Conservation (phyloP, 495 filamentous ascomycete species). For the Penicillium crystallinum region DNA sequence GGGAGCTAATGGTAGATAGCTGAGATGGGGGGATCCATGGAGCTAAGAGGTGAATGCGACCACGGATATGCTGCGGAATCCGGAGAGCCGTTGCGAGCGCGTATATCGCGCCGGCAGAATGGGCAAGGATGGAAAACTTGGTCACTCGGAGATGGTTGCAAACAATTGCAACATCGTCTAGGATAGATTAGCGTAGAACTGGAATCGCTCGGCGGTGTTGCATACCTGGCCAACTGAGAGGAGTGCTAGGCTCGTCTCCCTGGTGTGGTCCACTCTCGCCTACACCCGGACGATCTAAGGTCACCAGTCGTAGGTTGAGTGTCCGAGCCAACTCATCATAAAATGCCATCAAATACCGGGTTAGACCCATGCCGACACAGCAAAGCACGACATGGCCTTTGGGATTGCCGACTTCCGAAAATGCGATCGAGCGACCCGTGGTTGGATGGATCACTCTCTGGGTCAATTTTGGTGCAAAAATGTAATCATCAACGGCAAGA, state of each 20-base stretch:
- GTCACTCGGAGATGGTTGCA: conserved; percentile 89
- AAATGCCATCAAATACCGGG: conserved; percentile 92
- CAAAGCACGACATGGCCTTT: conserved; percentile 90
- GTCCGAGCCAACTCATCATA: conserved; percentile 94
- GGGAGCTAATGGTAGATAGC: conserved; percentile 75
- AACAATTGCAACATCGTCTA: conserved; percentile 92
- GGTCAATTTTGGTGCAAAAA: conserved; percentile 75
- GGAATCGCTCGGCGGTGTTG: background rate
- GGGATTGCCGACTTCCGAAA: conserved; percentile 94
- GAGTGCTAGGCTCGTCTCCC: conserved; percentile 70
- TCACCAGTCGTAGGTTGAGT: conserved; percentile 85
- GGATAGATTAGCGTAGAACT: conserved; percentile 10
- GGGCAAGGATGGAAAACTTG: conserved; percentile 96
- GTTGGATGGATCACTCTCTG: conserved; percentile 82
- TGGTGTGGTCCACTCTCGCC: conserved; percentile 81
- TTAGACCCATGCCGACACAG: conserved; percentile 97
- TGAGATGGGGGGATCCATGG: conserved; percentile 99
- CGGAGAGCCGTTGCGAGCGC: conserved; percentile 92
- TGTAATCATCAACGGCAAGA: conserved; percentile 77
- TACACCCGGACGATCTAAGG: conserved; percentile 88
- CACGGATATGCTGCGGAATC: conserved; percentile 93
- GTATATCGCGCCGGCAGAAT: conserved; percentile 96
- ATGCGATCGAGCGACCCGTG: conserved; percentile 83
- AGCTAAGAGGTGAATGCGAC: conserved; percentile 89
- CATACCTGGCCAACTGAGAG: conserved; percentile 91